Percentiles rank a stretch among this genome's conserved stretches.
Evolutionary conservation across 306 rosid species (phyloP).

Genomic region (Acacia confusa): DNA sequence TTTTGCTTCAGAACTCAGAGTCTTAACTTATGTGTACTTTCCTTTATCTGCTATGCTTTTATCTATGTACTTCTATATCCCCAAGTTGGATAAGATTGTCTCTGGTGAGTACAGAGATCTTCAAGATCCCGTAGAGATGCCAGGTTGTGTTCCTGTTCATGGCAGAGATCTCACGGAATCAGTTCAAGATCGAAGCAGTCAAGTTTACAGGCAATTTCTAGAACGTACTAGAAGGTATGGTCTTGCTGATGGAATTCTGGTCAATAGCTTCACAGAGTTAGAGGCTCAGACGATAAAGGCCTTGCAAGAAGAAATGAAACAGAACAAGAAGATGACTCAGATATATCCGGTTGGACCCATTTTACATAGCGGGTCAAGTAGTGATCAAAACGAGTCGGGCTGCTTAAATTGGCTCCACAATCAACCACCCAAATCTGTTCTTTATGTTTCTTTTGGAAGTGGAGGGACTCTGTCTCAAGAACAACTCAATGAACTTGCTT

Average conservation of each 20-base stretch:
- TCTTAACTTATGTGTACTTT: not conserved
- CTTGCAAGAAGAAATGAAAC: constrained; percentile 1
- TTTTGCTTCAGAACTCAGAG: not conserved
- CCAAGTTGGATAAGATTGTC: constrained; percentile 6
- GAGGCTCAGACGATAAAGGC: constrained; percentile 24
- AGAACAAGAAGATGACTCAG: not conserved
- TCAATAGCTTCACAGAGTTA: constrained; percentile 27
- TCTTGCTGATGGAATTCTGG: constrained; percentile 24
- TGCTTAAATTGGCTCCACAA: not conserved
- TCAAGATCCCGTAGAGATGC: not conserved
- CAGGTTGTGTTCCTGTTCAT: not conserved
- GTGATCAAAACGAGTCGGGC: not conserved
- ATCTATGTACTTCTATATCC: not conserved
- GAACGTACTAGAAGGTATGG: not conserved
- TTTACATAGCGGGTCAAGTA: not conserved
- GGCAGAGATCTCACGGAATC: not conserved
- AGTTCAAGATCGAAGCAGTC: not conserved
- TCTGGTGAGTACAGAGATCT: constrained; percentile 23
- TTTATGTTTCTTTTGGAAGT: constrained; percentile 2
- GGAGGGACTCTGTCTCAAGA: constrained; percentile 4
- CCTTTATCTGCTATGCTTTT: constrained; percentile 13
- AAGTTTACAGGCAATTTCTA: constrained; percentile 14
- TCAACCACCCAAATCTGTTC: not conserved
- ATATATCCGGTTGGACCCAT: not conserved
- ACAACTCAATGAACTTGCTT: constrained; percentile 5